Evolutionary conservation across 1,284 basidiomycete species (phyloP).

Genomic region (Trametes pubescens): DNA sequence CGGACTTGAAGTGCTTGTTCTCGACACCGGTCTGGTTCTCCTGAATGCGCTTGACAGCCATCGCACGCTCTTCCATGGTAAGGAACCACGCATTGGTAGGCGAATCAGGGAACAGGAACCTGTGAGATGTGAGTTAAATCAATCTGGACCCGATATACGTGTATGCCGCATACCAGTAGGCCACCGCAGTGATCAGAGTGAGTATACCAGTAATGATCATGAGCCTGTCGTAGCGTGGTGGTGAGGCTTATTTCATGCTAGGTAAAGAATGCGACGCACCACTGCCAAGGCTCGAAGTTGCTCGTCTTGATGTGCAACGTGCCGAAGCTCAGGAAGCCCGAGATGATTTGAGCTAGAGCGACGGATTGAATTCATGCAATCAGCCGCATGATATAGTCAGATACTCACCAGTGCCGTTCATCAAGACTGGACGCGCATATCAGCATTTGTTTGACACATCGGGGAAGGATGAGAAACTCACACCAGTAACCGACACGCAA

Average conservation of each 20-base stretch:
- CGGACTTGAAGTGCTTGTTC: constrained; percentile 50
- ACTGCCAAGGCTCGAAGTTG: constrained; percentile 73
- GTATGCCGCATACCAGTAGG: constrained; percentile 58
- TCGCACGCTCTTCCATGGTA: constrained; percentile 64
- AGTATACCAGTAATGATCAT: constrained; percentile 77
- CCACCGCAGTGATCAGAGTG: constrained; percentile 60
- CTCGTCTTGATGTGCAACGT: constrained; percentile 64
- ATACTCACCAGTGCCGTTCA: constrained; percentile 39
- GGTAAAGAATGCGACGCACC: constrained; percentile 34
- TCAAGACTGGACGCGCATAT: constrained; percentile 31
- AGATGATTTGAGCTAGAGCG: constrained; percentile 57
- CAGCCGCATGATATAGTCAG: too few relatives aligned
- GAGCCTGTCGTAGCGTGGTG: constrained; percentile 45
- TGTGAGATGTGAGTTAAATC: constrained; percentile 44
- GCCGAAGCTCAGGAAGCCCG: constrained; percentile 77
- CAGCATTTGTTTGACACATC: background rate
- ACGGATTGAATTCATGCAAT: background rate
- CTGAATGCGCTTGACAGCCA: constrained; percentile 73
- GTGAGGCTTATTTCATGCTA: background rate
- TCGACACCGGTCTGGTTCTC: constrained; percentile 50
- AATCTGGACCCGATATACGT: constrained; percentile 28
- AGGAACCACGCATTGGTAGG: constrained; percentile 78
- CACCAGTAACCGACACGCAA: constrained; percentile 81
- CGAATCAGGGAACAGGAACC: constrained; percentile 76
- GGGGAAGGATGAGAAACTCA: constrained; percentile 46